A percentile compares a stretch with the other conserved stretches of the same genome.
Conservation (phyloP, 805 yeast species). For the Wickerhamomyces queroliae region DNA sequence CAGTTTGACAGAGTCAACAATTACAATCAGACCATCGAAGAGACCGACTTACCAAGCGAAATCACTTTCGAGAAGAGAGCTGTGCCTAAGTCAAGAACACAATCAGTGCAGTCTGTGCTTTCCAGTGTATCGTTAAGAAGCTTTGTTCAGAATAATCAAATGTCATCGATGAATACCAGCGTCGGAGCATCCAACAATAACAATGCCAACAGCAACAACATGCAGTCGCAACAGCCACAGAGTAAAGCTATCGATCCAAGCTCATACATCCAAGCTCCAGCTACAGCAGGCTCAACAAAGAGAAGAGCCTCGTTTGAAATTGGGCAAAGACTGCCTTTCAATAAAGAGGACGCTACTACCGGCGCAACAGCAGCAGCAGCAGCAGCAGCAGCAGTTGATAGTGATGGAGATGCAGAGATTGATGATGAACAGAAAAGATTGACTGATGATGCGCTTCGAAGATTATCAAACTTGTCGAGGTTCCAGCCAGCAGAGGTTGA, state of each 20-base stretch:
- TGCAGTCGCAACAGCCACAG: constrained; percentile 12
- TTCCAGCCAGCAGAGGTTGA: constrained; percentile 24
- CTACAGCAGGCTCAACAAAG: constrained; percentile 29
- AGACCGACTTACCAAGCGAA: constrained; percentile 64
- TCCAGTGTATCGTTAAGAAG: constrained; percentile 57
- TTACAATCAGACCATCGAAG: constrained; percentile 37
- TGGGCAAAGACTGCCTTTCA: constrained; percentile 29
- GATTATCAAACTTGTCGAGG: constrained; percentile 25
- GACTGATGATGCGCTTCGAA: constrained; percentile 34
- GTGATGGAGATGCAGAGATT: constrained; percentile 21
- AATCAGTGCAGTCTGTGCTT: constrained; percentile 34
- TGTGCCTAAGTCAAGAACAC: constrained; percentile 38
- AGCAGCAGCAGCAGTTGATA: constrained; percentile 10
- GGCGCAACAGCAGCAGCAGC: constrained; percentile 11
- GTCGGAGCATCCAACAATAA: constrained; percentile 67
- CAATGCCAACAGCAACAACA: constrained; percentile 8
- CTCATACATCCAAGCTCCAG: constrained; percentile 36
- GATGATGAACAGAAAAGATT: constrained; percentile 27
- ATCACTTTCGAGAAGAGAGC: constrained; percentile 63
- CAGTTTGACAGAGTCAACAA: too few relatives aligned
- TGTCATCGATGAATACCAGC: constrained; percentile 19
- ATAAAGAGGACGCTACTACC: too few relatives aligned
- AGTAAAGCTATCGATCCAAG: constrained; percentile 23
- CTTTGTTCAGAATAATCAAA: constrained; percentile 49
- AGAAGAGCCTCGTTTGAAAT: constrained; percentile 25